phyloP scores from a whole-genome alignment of 1,139 yeast genomes.

The Geotrichum histeridarum region DNA sequence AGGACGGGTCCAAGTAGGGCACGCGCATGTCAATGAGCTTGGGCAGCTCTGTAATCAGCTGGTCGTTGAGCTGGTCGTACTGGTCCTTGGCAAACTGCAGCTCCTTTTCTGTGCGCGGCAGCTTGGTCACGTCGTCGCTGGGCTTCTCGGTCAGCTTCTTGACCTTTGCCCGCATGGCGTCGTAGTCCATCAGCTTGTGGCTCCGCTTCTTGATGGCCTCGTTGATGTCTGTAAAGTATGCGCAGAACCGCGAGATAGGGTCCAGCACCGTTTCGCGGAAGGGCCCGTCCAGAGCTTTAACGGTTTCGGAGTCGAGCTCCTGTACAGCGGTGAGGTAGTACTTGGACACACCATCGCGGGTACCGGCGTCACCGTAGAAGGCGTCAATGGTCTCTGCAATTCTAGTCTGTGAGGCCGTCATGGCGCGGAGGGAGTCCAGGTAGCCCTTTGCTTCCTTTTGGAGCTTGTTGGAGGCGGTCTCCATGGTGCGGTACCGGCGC shows the following conservation, averaged over 20 bases:
- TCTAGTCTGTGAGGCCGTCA: constrained; percentile 91
- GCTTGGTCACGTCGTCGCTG: constrained; percentile 83
- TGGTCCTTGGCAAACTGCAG: constrained; percentile 73
- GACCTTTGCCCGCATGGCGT: constrained; percentile 80
- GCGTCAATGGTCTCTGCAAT: constrained; percentile 95
- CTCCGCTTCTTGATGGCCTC: constrained; percentile 92
- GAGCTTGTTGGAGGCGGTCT: constrained; percentile 72
- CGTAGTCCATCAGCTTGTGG: constrained; percentile 89
- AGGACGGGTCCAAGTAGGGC: constrained; percentile 92
- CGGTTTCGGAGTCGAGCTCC: constrained; percentile 90
- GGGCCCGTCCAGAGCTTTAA: constrained; percentile 92
- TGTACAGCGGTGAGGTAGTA: constrained; percentile 80
- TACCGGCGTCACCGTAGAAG: constrained; percentile 86
- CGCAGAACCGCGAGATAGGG: constrained; percentile 78
- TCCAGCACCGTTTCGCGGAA: constrained; percentile 92
- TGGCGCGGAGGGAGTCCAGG: constrained; percentile 81
- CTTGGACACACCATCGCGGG: constrained; percentile 69
- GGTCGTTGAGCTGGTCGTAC: constrained; percentile 76
- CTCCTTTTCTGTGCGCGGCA: constrained; percentile 88
- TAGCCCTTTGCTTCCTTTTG: constrained; percentile 93
- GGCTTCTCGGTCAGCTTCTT: constrained; percentile 87
- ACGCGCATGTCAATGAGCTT: constrained; percentile 85
- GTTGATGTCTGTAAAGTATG: constrained; percentile 80
- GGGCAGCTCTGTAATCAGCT: constrained; percentile 80
- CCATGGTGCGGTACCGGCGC: constrained; percentile 72